These are phyloP conservation scores for Tolypocladium inflatum DNA, from an alignment of 2,329 filamentous ascomycete species.

Conservation along the genomic window DNA sequence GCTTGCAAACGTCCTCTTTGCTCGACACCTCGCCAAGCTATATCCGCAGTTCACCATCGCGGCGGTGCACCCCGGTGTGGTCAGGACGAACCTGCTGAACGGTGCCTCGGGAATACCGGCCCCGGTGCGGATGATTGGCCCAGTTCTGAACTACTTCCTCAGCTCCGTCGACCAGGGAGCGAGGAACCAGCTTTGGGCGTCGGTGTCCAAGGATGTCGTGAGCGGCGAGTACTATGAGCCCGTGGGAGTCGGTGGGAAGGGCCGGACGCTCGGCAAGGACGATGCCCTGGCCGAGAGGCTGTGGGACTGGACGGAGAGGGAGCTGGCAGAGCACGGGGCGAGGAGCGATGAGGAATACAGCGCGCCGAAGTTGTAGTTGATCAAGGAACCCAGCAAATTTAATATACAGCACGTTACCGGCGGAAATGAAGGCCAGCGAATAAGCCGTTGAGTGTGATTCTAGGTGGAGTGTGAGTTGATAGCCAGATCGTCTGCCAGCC, in stretches of 20 bases:
- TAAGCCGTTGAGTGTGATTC: no score
- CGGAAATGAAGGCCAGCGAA: no score
- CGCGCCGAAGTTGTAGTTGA: no score
- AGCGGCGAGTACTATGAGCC: conserved; percentile 24
- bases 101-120: neutral
- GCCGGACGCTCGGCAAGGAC: conserved; percentile 11
- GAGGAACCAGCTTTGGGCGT: conserved; percentile 33
- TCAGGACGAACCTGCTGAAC: conserved; percentile 16
- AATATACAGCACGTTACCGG: no score
- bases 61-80: conserved; percentile 17
- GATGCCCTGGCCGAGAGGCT: conserved; percentile 18
- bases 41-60: conserved; percentile 14
- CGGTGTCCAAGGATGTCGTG: conserved; percentile 20
- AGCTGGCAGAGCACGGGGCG: conserved; percentile 10
- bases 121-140: conserved; percentile 4
- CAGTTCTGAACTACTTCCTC: conserved; percentile 9
- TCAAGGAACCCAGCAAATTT: no score
- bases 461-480: no score
- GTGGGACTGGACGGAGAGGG: conserved; percentile 26
- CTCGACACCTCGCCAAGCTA: conserved; percentile 14
- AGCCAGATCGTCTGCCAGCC: no score
- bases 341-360: neutral
- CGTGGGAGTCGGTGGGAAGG: conserved; percentile 15
- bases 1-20: conserved; percentile 19
- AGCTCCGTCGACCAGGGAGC: conserved; percentile 21